Conservation (phyloP, 1,284 basidiomycete species). For the Clitocybe nebularis region DNA sequence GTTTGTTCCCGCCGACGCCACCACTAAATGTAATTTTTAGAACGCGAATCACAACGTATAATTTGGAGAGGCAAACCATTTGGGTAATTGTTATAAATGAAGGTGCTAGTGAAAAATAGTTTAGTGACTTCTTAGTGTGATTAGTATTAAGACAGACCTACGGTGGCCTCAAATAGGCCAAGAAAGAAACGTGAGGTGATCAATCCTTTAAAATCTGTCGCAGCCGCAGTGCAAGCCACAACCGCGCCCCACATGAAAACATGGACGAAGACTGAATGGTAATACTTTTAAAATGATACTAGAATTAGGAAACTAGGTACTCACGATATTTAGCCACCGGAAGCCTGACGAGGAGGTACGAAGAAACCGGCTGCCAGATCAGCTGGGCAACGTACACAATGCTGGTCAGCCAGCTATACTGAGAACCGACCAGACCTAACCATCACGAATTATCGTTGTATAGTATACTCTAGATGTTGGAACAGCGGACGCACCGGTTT, state of each 20-base stretch:
- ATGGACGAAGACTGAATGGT: constrained; percentile 31
- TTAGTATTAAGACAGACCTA: constrained; percentile 24
- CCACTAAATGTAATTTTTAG: constrained; percentile 28
- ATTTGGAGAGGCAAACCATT: constrained; percentile 25
- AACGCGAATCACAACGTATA: neutral
- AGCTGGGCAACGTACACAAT: constrained; percentile 44
- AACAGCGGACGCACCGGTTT: constrained; percentile 26
- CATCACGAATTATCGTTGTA: neutral
- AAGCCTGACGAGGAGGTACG: constrained; percentile 38
- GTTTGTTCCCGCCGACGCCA: constrained; percentile 44
- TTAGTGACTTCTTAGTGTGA: neutral
- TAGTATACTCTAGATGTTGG: neutral
- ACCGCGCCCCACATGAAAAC: constrained; percentile 39
- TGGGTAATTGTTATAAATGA: constrained; percentile 42
- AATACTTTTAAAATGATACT: neutral
- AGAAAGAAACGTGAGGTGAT: constrained; percentile 37
- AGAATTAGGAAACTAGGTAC: neutral
- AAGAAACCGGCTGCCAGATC: constrained; percentile 42
- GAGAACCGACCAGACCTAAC: constrained; percentile 35
- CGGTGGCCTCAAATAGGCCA: constrained; percentile 41
- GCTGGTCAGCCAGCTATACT: constrained; percentile 43
- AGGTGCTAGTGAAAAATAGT: constrained; percentile 23
- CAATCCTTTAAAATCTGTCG: constrained; percentile 36
- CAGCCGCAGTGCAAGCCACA: constrained; percentile 33
- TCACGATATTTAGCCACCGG: constrained; percentile 39